A percentile compares a stretch with the other conserved stretches of the same genome.
Evolutionary conservation across 371 early-diverging fungal genomes (phyloP).

Genomic region (Lichtheimia ornata): DNA sequence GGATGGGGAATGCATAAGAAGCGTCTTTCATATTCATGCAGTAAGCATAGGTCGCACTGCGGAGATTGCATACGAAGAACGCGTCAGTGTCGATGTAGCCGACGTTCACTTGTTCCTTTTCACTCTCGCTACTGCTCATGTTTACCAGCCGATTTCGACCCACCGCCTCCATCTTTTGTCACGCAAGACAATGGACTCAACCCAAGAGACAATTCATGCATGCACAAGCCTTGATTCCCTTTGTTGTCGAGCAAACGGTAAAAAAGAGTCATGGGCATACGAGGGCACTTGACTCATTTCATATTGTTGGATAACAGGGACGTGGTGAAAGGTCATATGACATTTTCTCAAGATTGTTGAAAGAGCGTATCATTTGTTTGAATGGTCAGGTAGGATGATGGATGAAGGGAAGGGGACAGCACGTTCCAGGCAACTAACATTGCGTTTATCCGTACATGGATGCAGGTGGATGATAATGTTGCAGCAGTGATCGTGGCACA

Average conservation of each 20-base stretch:
- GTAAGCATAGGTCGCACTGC: too few relatives aligned
- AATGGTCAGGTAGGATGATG: slow-evolving; percentile 76
- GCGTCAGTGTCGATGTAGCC: too few relatives aligned
- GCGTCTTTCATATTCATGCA: too few relatives aligned
- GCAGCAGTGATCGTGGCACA: slow-evolving; percentile 92
- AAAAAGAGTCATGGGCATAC: slow-evolving; percentile 10
- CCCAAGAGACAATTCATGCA: background rate
- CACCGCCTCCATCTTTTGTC: background rate
- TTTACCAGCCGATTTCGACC: background rate
- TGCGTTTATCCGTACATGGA: background rate
- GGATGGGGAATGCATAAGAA: too few relatives aligned
- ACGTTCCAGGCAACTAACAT: background rate
- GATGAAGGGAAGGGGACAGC: background rate
- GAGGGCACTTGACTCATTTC: too few relatives aligned
- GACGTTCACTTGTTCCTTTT: too few relatives aligned
- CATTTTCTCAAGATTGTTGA: slow-evolving; percentile 94
- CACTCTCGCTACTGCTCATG: background rate
- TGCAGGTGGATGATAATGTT: slow-evolving; percentile 77
- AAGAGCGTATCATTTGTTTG: slow-evolving; percentile 94
- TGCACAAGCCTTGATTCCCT: slow-evolving; percentile 66
- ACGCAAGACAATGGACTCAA: background rate
- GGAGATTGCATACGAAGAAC: too few relatives aligned
- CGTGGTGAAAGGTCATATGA: slow-evolving; percentile 89
- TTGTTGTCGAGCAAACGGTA: slow-evolving; percentile 76
- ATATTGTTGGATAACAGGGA: slow-evolving; percentile 32